Evolutionary conservation across 352 stramenopile species (phyloP).

Genomic region (Phytophthora megakarya): DNA sequence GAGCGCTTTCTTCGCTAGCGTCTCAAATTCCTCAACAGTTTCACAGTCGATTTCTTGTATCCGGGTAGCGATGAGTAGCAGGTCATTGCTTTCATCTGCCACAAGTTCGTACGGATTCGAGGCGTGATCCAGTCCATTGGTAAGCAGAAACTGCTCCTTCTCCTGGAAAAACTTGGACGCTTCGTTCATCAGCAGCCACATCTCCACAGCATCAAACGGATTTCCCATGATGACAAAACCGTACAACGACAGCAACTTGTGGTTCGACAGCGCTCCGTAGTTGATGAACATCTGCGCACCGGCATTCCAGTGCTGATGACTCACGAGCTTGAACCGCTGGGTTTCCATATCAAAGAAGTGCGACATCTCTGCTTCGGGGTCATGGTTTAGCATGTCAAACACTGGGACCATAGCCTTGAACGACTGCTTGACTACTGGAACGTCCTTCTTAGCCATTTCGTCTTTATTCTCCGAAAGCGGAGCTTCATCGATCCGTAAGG

Average conservation of each 20-base stretch:
- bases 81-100: constrained; percentile 61
- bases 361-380: constrained; percentile 72
- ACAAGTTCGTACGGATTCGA: constrained; percentile 70
- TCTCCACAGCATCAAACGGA: constrained; percentile 70
- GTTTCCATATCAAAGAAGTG: constrained; percentile 65
- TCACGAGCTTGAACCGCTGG: constrained; percentile 67
- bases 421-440: constrained; percentile 28
- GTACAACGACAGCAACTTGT: constrained; percentile 82
- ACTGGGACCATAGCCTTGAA: constrained; percentile 86
- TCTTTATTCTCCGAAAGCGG: constrained; percentile 18
- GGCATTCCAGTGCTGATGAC: constrained; percentile 73
- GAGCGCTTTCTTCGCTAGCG: constrained; percentile 46
- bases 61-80: constrained; percentile 64
- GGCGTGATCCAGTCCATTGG: constrained; percentile 64
- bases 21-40: constrained; percentile 43
- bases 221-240: constrained; percentile 78
- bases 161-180: constrained; percentile 46
- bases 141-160: constrained; percentile 50
- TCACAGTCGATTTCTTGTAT: constrained; percentile 71
- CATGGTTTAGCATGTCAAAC: constrained; percentile 89
- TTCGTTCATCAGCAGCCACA: constrained; percentile 75
- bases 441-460: neutral
- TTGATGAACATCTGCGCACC: constrained; percentile 81
- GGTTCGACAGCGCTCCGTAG: constrained; percentile 82
- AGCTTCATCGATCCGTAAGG: constrained; percentile 47